Percentiles rank a stretch among this genome's conserved stretches.
phyloP scores from a whole-genome alignment of 2,329 filamentous ascomycete species.

The Knoxdaviesia capensis region DNA sequence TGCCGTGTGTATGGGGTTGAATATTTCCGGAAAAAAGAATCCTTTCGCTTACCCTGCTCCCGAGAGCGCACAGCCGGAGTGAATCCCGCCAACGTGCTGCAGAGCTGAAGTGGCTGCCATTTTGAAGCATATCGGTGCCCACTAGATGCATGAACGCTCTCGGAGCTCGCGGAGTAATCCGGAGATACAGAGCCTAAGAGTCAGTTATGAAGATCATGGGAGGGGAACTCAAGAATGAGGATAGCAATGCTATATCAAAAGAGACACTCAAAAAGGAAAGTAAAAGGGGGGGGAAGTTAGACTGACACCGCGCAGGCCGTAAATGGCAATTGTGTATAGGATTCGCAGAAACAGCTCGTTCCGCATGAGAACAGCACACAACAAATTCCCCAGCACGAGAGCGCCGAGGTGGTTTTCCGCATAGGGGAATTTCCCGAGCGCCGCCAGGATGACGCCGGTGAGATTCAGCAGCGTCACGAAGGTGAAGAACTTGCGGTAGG shows the following conservation, averaged over 20 bases:
- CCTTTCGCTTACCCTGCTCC: slow-evolving; percentile 13
- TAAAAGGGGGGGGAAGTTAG: not conserved
- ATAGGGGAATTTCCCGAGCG: slow-evolving; percentile 14
- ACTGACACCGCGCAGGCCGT: slow-evolving; percentile 16
- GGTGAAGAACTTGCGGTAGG: slow-evolving; percentile 19
- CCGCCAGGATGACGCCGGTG: slow-evolving; percentile 14
- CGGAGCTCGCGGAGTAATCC: no score
- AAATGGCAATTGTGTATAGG: slow-evolving; percentile 16
- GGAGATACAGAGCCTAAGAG: no score
- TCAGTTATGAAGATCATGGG: no score
- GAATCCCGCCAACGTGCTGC: slow-evolving; percentile 20
- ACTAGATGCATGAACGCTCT: slow-evolving; percentile 8
- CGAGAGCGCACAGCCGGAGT: slow-evolving; percentile 19
- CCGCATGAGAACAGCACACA: slow-evolving; percentile 17
- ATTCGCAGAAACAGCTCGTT: slow-evolving; percentile 18
- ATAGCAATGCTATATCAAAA: not conserved
- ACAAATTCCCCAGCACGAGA: slow-evolving; percentile 17
- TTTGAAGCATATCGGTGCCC: slow-evolving; percentile 17
- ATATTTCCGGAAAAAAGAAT: no score
- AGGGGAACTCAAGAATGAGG: no score
- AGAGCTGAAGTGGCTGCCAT: slow-evolving; percentile 15
- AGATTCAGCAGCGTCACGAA: slow-evolving; percentile 16
- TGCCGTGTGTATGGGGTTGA: no score
- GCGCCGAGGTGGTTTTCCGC: slow-evolving; percentile 17
- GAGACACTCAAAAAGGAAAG: not conserved